Percentiles rank a stretch among this genome's conserved stretches.
Evolutionary conservation across 2,329 filamentous ascomycete genomes (phyloP).

Genomic region (Tolypocladium sp.): DNA sequence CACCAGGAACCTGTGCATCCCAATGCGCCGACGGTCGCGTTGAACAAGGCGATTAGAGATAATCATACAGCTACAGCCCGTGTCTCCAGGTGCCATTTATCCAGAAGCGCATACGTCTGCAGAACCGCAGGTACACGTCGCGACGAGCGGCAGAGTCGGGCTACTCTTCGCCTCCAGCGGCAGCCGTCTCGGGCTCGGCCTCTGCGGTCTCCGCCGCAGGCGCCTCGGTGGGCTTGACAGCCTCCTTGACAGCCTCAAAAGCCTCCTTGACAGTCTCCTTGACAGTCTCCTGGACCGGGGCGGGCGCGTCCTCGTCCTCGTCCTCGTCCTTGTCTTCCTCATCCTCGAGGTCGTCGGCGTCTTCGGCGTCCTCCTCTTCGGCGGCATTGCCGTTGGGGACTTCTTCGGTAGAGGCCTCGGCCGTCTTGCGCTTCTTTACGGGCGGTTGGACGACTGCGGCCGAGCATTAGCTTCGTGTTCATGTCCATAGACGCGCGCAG

Average conservation of each 20-base stretch:
- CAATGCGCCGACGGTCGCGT: neutral
- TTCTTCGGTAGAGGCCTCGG: slow-evolving; percentile 18
- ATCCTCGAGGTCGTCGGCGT: slow-evolving; percentile 21
- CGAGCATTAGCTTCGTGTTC: neutral
- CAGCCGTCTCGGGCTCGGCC: slow-evolving; percentile 17
- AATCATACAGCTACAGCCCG: neutral
- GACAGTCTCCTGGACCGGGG: slow-evolving; percentile 9
- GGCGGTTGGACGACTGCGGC: slow-evolving; percentile 30
- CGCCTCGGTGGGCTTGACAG: slow-evolving; percentile 15
- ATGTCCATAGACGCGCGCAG: neutral
- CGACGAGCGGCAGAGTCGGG: neutral
- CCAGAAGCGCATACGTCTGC: neutral
- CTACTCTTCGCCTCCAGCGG: slow-evolving; percentile 19
- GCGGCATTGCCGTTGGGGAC: slow-evolving; percentile 24
- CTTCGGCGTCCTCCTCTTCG: slow-evolving; percentile 23
- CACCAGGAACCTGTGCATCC: neutral
- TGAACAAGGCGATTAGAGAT: neutral
- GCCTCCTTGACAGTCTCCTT: slow-evolving; percentile 15
- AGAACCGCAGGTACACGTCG: neutral
- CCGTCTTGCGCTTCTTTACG: slow-evolving; percentile 43
- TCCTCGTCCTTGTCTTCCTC: slow-evolving; percentile 13
- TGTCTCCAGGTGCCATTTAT: neutral
- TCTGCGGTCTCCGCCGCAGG: slow-evolving; percentile 7
- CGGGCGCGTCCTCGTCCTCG: slow-evolving; percentile 13
- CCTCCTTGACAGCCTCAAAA: slow-evolving; percentile 14